Evolutionary conservation across 371 early-diverging fungal species (phyloP), one percentile per base, ranked within the genome.

Genomic region (Zopfochytrium polystomum): DNA sequence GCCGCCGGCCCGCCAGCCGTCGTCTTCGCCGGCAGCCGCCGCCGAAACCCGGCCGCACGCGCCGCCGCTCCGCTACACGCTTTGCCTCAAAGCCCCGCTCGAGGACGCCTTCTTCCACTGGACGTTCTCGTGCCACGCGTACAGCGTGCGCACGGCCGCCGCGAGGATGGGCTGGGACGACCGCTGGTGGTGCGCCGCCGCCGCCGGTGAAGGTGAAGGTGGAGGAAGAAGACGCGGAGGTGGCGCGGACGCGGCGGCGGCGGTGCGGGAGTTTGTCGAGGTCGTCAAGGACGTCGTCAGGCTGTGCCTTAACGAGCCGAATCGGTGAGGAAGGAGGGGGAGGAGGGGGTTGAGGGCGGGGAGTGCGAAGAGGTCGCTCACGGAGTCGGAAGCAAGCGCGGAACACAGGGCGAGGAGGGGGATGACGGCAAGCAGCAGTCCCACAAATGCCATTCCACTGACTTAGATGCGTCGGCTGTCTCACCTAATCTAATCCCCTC

Each of bases 91-190:
- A 27, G 29, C 64, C 26, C 72, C 72, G 7, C 6, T 58, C 27
- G 48, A 54, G 3, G 72, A 72, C 57, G 57, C 63, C 9, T 72
- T 72, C 43, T 72, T 67, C 53, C 72, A 72, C 56, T 72, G 65
- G 65, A 65, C 65, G 1, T 53, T 61, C 42, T 23, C 34, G 22
- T 62, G 50, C 55, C 56, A 63, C 26, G 65, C 50, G 31, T 72
- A 67, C 52, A 66, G 57, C 25, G 67, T 64, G 43, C 43, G 59
- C 13, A 55, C 72, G 3, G 6, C 67, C 30, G 59, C 48, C 9
- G 51, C 32, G 20, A 23, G 51, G 9, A 34, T 33, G n/a, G 60
- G 60, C 20, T 72, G 68, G 72, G 48, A 29, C 25, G 20, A 64
- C 4, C 62, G n/a, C n/a, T n/a, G n/a, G n/a, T n/a, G n/a, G n/a